phyloP scores from a whole-genome alignment of 2,329 filamentous ascomycete genomes.

The Alternaria alternata region DNA sequence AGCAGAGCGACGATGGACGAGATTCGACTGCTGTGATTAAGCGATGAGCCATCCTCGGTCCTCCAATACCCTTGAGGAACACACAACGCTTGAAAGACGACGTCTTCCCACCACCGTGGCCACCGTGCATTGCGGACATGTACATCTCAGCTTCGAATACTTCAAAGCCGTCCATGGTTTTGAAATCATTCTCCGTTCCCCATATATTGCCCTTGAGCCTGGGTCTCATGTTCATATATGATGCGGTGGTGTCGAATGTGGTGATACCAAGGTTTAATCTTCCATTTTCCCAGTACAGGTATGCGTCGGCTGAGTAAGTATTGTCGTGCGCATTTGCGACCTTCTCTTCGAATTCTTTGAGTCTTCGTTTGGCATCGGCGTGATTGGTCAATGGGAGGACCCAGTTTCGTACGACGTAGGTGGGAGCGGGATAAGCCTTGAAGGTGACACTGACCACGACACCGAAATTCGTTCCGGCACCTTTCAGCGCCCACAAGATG shows the following conservation, averaged over 20 bases:
- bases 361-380: conserved; percentile 44
- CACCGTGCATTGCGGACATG: conserved; percentile 66
- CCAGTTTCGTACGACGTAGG: conserved; percentile 47
- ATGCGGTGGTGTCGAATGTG: conserved; percentile 51
- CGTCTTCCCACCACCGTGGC: conserved; percentile 66
- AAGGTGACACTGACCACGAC: conserved; percentile 65
- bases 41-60: conserved; percentile 38
- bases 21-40: conserved; percentile 58
- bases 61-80: conserved; percentile 63
- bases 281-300: conserved; percentile 61
- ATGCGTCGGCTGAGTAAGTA: conserved; percentile 62
- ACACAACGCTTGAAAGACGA: conserved; percentile 71
- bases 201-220: conserved; percentile 14
- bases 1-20: conserved; percentile 64
- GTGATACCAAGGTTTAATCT: conserved; percentile 63
- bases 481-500: conserved; percentile 66
- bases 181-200: conserved; percentile 44
- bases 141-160: conserved; percentile 70
- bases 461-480: conserved; percentile 67
- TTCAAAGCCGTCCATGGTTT: conserved; percentile 57
- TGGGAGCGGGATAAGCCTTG: conserved; percentile 55
- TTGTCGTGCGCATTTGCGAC: conserved; percentile 53
- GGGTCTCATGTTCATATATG: neutral
- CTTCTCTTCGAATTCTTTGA: conserved; percentile 53
- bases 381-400: conserved; percentile 34